Evolutionary conservation across 164 flowering plant species (phyloP), one percentile per base, ranked within the genome.

Genomic region (Echeveria elegans): DNA sequence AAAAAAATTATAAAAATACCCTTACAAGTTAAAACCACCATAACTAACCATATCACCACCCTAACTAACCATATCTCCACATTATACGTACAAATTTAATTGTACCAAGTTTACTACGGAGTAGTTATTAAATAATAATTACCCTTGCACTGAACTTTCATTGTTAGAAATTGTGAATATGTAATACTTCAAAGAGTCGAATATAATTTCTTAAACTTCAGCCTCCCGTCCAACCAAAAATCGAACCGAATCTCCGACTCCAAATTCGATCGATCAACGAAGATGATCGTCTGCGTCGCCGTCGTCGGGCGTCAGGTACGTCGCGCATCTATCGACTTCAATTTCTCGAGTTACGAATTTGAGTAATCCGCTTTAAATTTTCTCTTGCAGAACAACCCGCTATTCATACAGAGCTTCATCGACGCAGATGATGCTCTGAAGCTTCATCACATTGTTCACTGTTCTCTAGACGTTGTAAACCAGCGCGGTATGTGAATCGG

Each of bases 371-470:
- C 31, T 40, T n/a, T 52, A 43, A 24, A 21, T 70, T 40, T n/a
- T 58, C 18, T 29, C 21, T 69, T 6, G 45, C 85, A 90, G 99
- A 91, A 89, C 81, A 94, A 92, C 68, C 99, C 99, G 8, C 79
- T 91, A 4, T 91, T 89, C 77, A 80, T 91, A 8, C 99, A 94
- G 74, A 94, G 99, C 80, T 94, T 94, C 82, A 89, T 97, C 2
- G 93, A 91, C 67, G 95, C 89, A 8, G 97, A 94, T 63, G 99
- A 91, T 74, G 94, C 93, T 34, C 83, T 94, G 50, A 91, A 91
- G 78, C 96, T 94, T 67, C 97, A 94, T 70, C 96, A 94, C 85
- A 84, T 87, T 28, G 97, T 94, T 28, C 99, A 94, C 68, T 91
- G 99, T 77, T 94, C 99, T 14, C 84, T 94, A 67, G 99, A 94